phyloP scores from a whole-genome alignment of 352 stramenopile genomes.

The Pilasporangium apinafurcum region DNA sequence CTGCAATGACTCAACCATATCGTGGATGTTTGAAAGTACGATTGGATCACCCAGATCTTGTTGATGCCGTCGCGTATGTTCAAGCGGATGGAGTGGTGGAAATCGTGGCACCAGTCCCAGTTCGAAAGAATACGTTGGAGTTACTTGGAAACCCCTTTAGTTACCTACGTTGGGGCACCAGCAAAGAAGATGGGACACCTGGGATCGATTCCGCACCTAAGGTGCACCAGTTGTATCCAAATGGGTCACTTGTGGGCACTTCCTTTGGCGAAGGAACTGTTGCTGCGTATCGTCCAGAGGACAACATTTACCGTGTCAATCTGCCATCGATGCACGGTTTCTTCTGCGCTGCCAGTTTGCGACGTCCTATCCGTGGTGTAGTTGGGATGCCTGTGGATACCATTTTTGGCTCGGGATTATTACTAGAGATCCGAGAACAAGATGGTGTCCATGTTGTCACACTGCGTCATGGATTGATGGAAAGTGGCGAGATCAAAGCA shows the following conservation, averaged over 20 bases:
- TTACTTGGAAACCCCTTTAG: constrained; percentile 64
- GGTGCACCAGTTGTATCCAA: no score
- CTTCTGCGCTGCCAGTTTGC: constrained; percentile 28
- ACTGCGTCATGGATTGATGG: constrained; percentile 45
- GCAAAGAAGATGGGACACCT: constrained; percentile 1
- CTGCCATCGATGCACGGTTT: constrained; percentile 36
- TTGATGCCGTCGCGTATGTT: constrained; percentile 37
- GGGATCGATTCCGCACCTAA: background rate
- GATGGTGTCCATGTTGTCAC: constrained; percentile 72
- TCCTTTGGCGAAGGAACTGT: constrained; percentile 65
- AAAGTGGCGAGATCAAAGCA: constrained; percentile 32
- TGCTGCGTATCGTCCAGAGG: constrained; percentile 24
- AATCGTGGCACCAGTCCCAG: constrained; percentile 7
- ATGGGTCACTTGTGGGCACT: constrained; percentile 44
- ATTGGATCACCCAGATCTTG: constrained; percentile 39
- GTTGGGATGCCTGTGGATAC: constrained; percentile 64
- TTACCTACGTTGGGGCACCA: constrained; percentile 45
- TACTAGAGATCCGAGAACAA: constrained; percentile 44
- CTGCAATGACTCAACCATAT: constrained; percentile 40
- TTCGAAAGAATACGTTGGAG: constrained; percentile 61
- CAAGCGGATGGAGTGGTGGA: constrained; percentile 37
- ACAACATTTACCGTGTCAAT: constrained; percentile 57
- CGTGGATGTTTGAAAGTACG: constrained; percentile 35
- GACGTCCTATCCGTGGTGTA: constrained; percentile 36
- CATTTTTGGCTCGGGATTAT: constrained; percentile 53